Evolutionary conservation across 805 yeast species (phyloP), one percentile per base, ranked within the genome.

Genomic region (Schizosaccharomyces lindneri): DNA sequence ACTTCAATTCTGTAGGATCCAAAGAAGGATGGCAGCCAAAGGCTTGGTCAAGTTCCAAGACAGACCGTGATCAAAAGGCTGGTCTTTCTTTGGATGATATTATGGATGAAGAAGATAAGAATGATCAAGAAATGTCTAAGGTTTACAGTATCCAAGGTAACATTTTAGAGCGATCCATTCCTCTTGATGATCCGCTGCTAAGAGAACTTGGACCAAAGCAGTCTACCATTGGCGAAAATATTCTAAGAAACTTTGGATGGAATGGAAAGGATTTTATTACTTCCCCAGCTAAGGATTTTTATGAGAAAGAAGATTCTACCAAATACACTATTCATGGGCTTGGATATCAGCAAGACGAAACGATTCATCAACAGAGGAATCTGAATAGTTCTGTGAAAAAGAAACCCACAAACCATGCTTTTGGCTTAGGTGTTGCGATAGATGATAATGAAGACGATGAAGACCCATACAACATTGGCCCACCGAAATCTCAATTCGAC

Each of bases 61-160:
- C 48, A 24, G 62, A 57, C 13, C 60, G 61, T 48, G 64, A 63
- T 24, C 55, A 24, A 59, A 29, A 31, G 43, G 36, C 55, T 43
- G 46, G 64, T 55, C 24, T 24, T 2, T 62, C 65, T 17, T 64
- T 65, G 6, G 70, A 70, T 43, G 71, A 70, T 59, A 70, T 66
- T 48, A 69, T 71, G 71, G 73, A 70, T 64, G 72, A 70, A 29
- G 73, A 70, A 51, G 73, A 70, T 55, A 61, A 65, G 2, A 64
- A 64, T 7, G 67, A 67, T 31, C 61, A 48, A 15, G 68, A 68
- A n/a, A 63, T 19, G 51, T 17, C 43, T 5, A n/a, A 24, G 17
- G 41, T 9, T n/a, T 31, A 24, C 31, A 32, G n/a, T 62, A 6
- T 39, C 62, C 9, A 64, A 65, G 43, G 63, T 39, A 2, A 61